Evolutionary conservation across 306 rosid genomes (phyloP).

Genomic region (Citrullus amarus): DNA sequence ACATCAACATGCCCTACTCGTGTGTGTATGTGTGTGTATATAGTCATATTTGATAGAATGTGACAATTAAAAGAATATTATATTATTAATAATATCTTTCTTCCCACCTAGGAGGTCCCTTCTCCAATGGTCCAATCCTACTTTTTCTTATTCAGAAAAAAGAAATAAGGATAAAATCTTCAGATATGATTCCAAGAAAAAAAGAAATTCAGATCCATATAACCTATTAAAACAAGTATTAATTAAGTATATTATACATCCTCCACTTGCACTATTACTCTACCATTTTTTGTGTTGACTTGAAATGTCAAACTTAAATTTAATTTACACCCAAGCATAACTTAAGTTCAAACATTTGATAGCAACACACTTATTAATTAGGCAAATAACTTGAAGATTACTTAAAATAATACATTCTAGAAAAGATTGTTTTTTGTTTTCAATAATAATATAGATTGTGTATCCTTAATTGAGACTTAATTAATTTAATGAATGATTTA

Average conservation of each 20-base stretch:
- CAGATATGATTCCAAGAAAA: background rate
- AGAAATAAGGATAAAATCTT: background rate
- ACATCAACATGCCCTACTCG: background rate
- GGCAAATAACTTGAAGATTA: background rate
- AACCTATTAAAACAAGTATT: no score
- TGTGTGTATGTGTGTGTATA: background rate
- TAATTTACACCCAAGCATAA: background rate
- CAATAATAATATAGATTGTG: background rate
- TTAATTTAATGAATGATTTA: background rate
- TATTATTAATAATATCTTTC: background rate
- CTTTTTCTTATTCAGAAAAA: background rate
- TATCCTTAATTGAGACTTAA: background rate
- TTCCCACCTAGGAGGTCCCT: background rate
- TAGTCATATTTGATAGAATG: background rate
- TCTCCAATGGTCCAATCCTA: background rate
- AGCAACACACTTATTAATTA: background rate
- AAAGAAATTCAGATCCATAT: background rate
- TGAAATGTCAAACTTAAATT: background rate
- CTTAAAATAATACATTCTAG: background rate
- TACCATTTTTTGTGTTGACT: background rate
- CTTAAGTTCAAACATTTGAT: background rate
- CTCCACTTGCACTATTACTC: background rate
- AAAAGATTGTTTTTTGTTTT: background rate
- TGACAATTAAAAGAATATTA: background rate
- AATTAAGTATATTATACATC: background rate